Evolutionary conservation across 2,329 filamentous ascomycete species (phyloP).

Genomic region (Fusarium guadeloupense): DNA sequence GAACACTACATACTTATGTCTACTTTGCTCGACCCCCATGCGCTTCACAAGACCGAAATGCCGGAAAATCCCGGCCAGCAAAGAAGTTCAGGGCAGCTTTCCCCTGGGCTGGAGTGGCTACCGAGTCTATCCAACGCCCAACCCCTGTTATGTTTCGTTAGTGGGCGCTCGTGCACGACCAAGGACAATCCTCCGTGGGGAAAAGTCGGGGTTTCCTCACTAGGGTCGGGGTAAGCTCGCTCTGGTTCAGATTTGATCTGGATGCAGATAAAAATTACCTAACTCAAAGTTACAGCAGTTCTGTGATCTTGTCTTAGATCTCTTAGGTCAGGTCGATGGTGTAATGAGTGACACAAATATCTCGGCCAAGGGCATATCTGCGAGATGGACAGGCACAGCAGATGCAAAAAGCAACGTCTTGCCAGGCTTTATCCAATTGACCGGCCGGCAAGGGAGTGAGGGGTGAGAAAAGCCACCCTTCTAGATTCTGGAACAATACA

Average conservation of each 20-base stretch:
- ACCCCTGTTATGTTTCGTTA: slow-evolving; percentile 16
- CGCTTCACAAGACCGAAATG: slow-evolving; percentile 2
- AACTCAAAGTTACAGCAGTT: not conserved
- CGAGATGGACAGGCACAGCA: slow-evolving; percentile 9
- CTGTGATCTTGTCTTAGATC: slow-evolving; percentile 10
- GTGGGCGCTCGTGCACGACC: slow-evolving; percentile 8
- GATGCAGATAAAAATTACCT: not conserved
- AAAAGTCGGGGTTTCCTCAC: slow-evolving; percentile 35
- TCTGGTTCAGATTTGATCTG: slow-evolving; percentile 7
- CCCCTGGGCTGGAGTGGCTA: slow-evolving; percentile 7
- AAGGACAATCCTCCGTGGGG: slow-evolving; percentile 27
- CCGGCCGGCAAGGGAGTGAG: not conserved
- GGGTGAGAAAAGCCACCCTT: too few relatives aligned
- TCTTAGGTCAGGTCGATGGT: not conserved
- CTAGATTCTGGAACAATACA: not conserved
- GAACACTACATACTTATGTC: slow-evolving; percentile 5
- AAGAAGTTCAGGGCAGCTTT: not conserved
- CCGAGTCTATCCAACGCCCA: slow-evolving; percentile 2
- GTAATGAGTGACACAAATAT: not conserved
- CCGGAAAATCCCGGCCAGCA: slow-evolving; percentile 29
- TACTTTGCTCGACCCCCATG: slow-evolving; percentile 4
- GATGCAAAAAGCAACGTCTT: slow-evolving; percentile 15
- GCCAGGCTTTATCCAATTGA: not conserved
- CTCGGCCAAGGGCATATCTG: not conserved
- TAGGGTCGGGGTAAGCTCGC: slow-evolving; percentile 27